Evolutionary conservation across 179 eudicot genomes (phyloP).

Genomic region (Silene vulgaris): DNA sequence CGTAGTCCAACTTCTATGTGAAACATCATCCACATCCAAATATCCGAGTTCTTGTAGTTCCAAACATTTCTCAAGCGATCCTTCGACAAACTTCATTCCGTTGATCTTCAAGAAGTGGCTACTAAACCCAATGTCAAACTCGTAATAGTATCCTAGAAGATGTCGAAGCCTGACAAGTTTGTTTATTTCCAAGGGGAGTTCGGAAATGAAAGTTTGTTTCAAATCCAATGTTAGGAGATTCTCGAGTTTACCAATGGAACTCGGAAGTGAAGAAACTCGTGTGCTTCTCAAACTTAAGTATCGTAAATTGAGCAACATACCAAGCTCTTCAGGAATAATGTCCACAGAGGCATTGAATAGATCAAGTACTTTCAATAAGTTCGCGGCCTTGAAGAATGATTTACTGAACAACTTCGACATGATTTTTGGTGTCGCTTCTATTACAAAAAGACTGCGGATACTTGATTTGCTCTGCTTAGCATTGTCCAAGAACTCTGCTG

Average conservation of each 20-base stretch:
- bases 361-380: constrained; percentile 30
- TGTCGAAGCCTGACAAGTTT: constrained; percentile 21
- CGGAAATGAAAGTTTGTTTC: constrained; percentile 14
- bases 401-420: neutral
- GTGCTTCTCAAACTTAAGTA: constrained; percentile 31
- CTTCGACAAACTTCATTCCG: constrained; percentile 15
- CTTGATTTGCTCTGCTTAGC: constrained; percentile 3
- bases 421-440: neutral
- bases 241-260: constrained; percentile 27
- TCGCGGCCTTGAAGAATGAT: neutral
- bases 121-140: neutral
- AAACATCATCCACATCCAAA: constrained; percentile 8
- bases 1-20: neutral
- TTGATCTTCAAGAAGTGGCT: neutral
- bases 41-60: constrained; percentile 23
- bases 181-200: constrained; percentile 26
- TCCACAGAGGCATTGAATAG: constrained; percentile 20
- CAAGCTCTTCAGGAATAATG: constrained; percentile 23
- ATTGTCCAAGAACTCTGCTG: neutral
- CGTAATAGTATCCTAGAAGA: constrained; percentile 15
- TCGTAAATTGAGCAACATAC: constrained; percentile 22
- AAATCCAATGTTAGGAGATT: constrained; percentile 32
- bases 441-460: constrained; percentile 18
- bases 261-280: constrained; percentile 21
- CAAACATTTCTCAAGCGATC: neutral